These are phyloP conservation scores for Alternaria hordeiaustralica DNA, from an alignment of 2,329 filamentous ascomycete species.

Conservation along the genomic window DNA sequence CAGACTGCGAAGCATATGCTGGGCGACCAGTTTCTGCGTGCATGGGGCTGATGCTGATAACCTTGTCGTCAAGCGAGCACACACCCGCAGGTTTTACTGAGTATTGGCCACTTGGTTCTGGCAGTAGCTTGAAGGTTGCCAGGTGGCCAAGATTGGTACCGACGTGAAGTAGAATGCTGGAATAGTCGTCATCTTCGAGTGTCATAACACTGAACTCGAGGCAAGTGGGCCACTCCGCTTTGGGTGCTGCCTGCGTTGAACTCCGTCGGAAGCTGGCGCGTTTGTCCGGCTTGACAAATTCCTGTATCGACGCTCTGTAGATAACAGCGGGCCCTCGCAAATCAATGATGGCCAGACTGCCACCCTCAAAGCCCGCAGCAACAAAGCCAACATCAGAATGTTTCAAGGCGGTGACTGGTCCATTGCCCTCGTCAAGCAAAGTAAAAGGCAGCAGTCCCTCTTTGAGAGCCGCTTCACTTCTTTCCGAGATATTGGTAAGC, in stretches of 20 bases:
- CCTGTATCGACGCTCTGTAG: constrained; percentile 72
- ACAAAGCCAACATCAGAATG: constrained; percentile 95
- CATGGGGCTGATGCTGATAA: constrained; percentile 82
- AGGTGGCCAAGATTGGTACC: constrained; percentile 86
- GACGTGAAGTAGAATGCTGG: constrained; percentile 90
- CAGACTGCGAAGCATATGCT: constrained; percentile 75
- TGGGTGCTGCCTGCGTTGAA: constrained; percentile 54
- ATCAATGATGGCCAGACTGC: constrained; percentile 82
- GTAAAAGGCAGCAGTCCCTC: constrained; percentile 82
- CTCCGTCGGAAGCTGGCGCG: constrained; percentile 71
- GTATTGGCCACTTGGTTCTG: constrained; percentile 72
- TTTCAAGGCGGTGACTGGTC: constrained; percentile 77
- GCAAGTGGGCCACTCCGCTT: constrained; percentile 75
- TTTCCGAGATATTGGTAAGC: constrained; percentile 74
- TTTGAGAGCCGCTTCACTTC: constrained; percentile 75
- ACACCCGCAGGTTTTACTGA: constrained; percentile 74
- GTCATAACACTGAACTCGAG: constrained; percentile 92
- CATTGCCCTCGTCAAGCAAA: constrained; percentile 83
- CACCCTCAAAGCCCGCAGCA: constrained; percentile 82
- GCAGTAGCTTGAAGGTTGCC: constrained; percentile 88
- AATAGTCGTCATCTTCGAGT: constrained; percentile 91
- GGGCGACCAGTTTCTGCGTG: constrained; percentile 76
- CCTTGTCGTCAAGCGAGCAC: constrained; percentile 66
- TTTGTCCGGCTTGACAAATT: constrained; percentile 79
- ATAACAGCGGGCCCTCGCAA: constrained; percentile 86